Percentiles rank a stretch among this genome's conserved stretches.
Conservation (phyloP, 192 early-diverging fungal species). For the Podila clonocystis region DNA sequence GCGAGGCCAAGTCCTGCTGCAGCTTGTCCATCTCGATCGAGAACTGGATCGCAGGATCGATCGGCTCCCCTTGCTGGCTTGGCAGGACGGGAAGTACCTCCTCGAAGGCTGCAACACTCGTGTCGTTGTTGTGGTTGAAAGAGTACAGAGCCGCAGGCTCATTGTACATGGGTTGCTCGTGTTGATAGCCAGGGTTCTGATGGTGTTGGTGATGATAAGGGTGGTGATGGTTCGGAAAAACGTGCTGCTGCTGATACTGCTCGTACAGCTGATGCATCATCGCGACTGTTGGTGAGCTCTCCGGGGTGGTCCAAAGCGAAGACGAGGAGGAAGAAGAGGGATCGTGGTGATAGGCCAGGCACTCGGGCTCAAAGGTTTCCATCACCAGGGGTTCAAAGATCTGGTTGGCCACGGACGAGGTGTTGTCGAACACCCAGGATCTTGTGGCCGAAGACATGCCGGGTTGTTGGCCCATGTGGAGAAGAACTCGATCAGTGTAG, state of each 20-base stretch:
- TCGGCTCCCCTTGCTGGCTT: not conserved
- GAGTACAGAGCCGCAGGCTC: too few species aligned
- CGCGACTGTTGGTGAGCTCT: not conserved
- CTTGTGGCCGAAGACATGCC: too few species aligned
- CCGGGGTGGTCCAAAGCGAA: not conserved
- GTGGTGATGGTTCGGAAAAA: not conserved
- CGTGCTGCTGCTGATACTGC: not conserved
- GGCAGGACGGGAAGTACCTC: too few species aligned
- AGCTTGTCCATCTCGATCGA: not conserved
- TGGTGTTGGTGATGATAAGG: not conserved
- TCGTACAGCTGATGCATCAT: not conserved
- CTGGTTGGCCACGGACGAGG: not conserved
- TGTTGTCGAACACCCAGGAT: too few species aligned
- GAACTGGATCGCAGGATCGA: not conserved
- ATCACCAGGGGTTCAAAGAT: not conserved
- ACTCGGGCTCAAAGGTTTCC: conserved; percentile 46
- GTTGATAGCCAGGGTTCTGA: not conserved
- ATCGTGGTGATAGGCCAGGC: conserved; percentile 14
- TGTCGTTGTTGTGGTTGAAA: too few species aligned
- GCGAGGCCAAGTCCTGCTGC: not conserved
- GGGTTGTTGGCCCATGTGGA: not conserved
- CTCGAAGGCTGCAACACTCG: too few species aligned
- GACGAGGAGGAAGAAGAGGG: not conserved
- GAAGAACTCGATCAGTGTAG: not conserved
- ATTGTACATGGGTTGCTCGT: not conserved